Evolutionary conservation across 2,329 filamentous ascomycete genomes (phyloP), one percentile per base, ranked within the genome.

Genomic region (Penicillium sp.): DNA sequence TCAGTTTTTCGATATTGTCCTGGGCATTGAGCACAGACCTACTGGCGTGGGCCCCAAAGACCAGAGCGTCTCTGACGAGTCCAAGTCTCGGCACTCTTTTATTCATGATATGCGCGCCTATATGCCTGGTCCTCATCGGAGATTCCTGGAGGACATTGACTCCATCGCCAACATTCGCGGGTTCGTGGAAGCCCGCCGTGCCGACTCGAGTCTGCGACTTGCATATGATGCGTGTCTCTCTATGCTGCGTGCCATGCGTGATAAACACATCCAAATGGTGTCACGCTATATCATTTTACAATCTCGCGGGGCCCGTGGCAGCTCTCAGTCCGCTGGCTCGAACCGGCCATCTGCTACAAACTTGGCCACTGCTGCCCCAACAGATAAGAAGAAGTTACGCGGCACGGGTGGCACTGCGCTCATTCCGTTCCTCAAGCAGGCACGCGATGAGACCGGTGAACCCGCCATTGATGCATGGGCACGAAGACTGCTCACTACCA

Each of bases 71-170:
- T 20, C 44, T 1, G 47, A 60, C 5, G 78, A 80, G 38, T 1
- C 73, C 76, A 31, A 75, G 23, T 78, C 83, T 4, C 78, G 80
- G 35, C 83, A 95, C 73, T 95, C 93, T 64, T 98, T 98, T 73
- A 92, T 98, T 65, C 83, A 88, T 65, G 93, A 98, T 58, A 98
- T 98, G 93, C 87, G 92, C 50, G 81, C 81, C 40, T 98, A 98
- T 73, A 98, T 98, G 93, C 93, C 93, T 0, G 92, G 90, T 0
- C 82, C 87, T 0, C 93, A 98, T 66, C 87, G 90, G 3, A 84
- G 88, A 35, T 98, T 98, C 73, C 78, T 98, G 3, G 81, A 87
- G 56, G 87, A 95, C 55, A 84, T 96, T 10, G 78, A 82, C 43
- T 76, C 76, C 13, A 84, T 96, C 3, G 84, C 92, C 59, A 97